phyloP scores from a whole-genome alignment of 108 stramenopile genomes.

The Fistulifera solaris region DNA sequence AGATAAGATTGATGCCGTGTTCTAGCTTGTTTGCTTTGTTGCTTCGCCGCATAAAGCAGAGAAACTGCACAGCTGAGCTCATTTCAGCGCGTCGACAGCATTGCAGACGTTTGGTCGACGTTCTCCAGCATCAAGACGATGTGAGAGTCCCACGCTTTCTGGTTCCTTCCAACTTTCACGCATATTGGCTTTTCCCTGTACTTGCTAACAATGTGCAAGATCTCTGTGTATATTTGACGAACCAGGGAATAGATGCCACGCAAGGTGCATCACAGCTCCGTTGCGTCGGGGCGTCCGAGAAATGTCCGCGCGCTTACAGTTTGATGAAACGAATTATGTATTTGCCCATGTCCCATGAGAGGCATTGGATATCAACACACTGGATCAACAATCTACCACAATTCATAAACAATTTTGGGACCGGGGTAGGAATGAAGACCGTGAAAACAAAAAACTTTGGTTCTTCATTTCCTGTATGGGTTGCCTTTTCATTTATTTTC shows the following conservation, averaged over 20 bases:
- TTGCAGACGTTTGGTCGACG: no score
- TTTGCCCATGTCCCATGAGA: conserved; percentile 47
- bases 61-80: conserved; percentile 9
- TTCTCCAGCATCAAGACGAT: no score
- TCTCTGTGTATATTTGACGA: conserved; percentile 20
- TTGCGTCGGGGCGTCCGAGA: conserved; percentile 15
- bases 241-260: conserved; percentile 52
- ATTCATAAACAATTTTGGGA: conserved; percentile 3
- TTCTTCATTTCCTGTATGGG: no score
- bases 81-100: conserved; percentile 3
- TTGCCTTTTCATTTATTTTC: no score
- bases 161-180: no score
- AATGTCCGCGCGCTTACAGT: conserved; percentile 21
- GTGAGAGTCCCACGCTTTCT: no score
- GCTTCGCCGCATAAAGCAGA: conserved; percentile 36
- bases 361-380: conserved; percentile 10
- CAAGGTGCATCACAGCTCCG: conserved; percentile 61
- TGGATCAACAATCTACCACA: conserved; percentile 22
- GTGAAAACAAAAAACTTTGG: no score
- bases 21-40: conserved; percentile 47
- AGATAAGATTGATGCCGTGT: conserved; percentile 50
- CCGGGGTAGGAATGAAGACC: no score
- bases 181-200: conserved; percentile 47
- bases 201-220: conserved; percentile 21
- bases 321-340: conserved; percentile 57